Evolutionary conservation across 164 flowering plant species (phyloP).

Genomic region (Malania oleifera): DNA sequence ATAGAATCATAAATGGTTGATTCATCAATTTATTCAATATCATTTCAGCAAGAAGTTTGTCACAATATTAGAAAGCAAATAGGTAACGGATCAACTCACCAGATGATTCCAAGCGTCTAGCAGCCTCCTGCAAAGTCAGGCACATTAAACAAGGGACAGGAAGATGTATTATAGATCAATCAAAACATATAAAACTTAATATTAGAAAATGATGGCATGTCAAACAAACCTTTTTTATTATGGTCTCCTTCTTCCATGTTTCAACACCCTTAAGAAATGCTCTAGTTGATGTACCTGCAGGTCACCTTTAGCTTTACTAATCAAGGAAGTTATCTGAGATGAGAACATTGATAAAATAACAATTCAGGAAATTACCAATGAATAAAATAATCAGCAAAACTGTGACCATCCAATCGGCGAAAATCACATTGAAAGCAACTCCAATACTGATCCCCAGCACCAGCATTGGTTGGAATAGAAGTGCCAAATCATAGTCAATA

Average conservation of each 20-base stretch:
- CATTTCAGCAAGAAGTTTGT: not conserved
- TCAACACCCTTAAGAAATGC: constrained; percentile 1
- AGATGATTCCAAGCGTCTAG: not conserved
- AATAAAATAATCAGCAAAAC: not conserved
- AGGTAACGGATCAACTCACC: not conserved
- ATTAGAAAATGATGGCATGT: not conserved
- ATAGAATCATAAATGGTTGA: not conserved
- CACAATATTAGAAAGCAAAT: not conserved
- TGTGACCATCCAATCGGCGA: constrained; percentile 1
- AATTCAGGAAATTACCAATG: not conserved
- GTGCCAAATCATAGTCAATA: constrained; percentile 2
- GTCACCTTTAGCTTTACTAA: not conserved
- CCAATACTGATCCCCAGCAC: constrained; percentile 2
- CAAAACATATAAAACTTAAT: not conserved
- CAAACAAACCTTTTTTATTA: constrained; percentile 2
- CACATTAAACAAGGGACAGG: not conserved
- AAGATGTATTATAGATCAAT: not conserved
- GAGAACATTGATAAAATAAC: not conserved
- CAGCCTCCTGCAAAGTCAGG: not conserved
- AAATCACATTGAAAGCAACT: constrained; percentile 2
- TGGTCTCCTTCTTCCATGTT: constrained; percentile 6
- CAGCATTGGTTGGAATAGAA: constrained; percentile 4
- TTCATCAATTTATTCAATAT: not conserved
- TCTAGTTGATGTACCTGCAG: constrained; percentile 1
- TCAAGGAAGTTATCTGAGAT: not conserved